Conservation (phyloP, 2,329 filamentous ascomycete genomes). For the Plectosphaerella plurivora region DNA sequence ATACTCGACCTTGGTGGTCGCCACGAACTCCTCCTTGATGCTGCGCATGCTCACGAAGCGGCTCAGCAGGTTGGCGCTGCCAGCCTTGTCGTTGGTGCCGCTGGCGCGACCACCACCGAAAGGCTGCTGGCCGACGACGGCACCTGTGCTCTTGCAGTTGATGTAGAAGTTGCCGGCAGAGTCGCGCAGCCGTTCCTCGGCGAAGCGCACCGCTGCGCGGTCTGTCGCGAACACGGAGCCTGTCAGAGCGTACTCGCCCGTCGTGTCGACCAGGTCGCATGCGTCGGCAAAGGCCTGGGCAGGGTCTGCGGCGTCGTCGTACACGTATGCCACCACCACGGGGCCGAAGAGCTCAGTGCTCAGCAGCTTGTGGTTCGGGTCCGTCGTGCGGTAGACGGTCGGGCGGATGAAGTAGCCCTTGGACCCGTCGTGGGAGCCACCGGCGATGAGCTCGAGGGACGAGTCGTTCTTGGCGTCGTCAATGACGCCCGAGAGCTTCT, state of each 20-base stretch:
- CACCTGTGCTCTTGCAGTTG: constrained; percentile 76
- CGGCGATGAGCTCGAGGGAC: constrained; percentile 67
- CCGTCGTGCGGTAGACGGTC: constrained; percentile 72
- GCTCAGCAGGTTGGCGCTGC: constrained; percentile 57
- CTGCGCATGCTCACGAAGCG: constrained; percentile 64
- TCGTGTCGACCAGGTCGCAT: constrained; percentile 63
- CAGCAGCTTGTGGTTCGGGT: constrained; percentile 70
- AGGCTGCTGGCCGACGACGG: constrained; percentile 68
- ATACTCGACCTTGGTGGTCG: constrained; percentile 60
- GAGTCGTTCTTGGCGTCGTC: constrained; percentile 73
- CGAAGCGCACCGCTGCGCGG: constrained; percentile 58
- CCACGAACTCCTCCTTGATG: constrained; percentile 71
- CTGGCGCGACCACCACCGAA: constrained; percentile 66
- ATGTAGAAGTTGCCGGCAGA: constrained; percentile 81
- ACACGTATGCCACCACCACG: constrained; percentile 69
- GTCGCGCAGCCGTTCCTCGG: constrained; percentile 68
- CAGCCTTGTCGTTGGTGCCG: constrained; percentile 71
- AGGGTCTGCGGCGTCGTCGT: constrained; percentile 59
- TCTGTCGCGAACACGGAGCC: constrained; percentile 72
- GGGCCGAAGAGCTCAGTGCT: constrained; percentile 80
- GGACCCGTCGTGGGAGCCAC: constrained; percentile 71
- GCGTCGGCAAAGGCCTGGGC: constrained; percentile 51
- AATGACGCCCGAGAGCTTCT: constrained; percentile 73
- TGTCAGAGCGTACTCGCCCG: constrained; percentile 74
- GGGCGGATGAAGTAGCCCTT: constrained; percentile 82